Evolutionary conservation across 768 basidiomycete genomes (phyloP), one percentile per base, ranked within the genome.

Genomic region (Russula abietina): DNA sequence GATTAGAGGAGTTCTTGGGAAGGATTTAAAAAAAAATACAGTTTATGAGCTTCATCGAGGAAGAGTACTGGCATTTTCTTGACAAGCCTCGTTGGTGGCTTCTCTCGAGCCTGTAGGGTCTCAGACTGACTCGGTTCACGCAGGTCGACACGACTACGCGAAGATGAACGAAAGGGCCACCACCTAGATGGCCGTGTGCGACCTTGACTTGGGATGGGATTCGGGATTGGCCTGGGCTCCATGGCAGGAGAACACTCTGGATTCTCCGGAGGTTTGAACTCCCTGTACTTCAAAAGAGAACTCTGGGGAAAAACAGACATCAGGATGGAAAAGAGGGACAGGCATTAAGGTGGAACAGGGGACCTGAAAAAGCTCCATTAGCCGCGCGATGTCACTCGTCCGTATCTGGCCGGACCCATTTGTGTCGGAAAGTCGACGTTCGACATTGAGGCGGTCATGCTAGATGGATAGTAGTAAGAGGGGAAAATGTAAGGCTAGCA

Each of bases 331-430:
- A 54, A 12, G 4, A 38, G n/a, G 38, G 52, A 41, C 51, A n/a
- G 38, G 24, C 33, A 59, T 11, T 7, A 16, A 22, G 53, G 28
- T 54, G 22, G 48, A 55, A 60, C 41, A 41, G 33, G 22, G 19
- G 22, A 82, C 88, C 75, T 91, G 91, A 69, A 92, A 91, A 3
- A 92, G 74, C 68, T 92, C 91, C 88, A 93, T 90, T 17, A 93
- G 76, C 22, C 89, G 79, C 8, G 91, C 88, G 45, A 93, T 77
- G 68, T 93, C 91, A 67, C 88, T 87, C 3, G 90, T 89, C 72
- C 81, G 84, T 60, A 93, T 76, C 54, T 79, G 80, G 0, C 77
- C 73, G 30, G 76, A 76, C 19, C 70, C 70, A 1, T 75, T 73
- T 19, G 75, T 72, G 28, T 86, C 83, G 1, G 76, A 70, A 19